Conservation (phyloP, 164 flowering plant genomes). For the Amborella trichopoda region DNA sequence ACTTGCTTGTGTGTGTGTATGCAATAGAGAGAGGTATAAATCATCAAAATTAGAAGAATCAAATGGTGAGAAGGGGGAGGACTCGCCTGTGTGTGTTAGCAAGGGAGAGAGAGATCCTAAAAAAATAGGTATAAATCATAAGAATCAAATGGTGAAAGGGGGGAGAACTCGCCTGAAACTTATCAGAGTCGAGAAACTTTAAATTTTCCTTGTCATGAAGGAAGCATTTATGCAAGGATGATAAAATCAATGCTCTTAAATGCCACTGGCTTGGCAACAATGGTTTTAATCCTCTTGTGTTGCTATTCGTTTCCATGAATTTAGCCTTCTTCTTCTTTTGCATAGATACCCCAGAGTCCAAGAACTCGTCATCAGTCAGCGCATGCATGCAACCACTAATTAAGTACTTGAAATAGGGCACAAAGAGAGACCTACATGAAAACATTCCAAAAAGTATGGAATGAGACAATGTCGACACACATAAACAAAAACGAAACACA, state of each 20-base stretch:
- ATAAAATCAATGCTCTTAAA: slow-evolving; percentile 55
- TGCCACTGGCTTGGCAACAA: slow-evolving; percentile 54
- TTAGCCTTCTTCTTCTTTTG: slow-evolving; percentile 75
- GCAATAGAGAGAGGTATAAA: too few relatives aligned
- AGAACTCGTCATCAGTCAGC: slow-evolving; percentile 34
- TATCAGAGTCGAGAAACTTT: slow-evolving; percentile 70
- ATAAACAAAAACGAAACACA: too few relatives aligned
- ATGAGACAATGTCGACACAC: too few relatives aligned
- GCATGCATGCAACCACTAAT: slow-evolving; percentile 40
- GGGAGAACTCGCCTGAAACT: slow-evolving; percentile 46
- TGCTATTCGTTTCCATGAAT: slow-evolving; percentile 16
- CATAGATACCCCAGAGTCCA: slow-evolving; percentile 9
- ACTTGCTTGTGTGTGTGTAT: too few relatives aligned
- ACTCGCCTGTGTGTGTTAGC: too few relatives aligned
- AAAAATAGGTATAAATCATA: too few relatives aligned
- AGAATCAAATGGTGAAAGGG: too few relatives aligned
- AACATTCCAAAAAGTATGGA: too few relatives aligned
- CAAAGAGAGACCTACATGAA: slow-evolving; percentile 86
- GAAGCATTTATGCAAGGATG: slow-evolving; percentile 77
- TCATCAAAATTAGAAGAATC: too few relatives aligned
- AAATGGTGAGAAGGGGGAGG: too few relatives aligned
- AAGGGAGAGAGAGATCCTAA: too few relatives aligned
- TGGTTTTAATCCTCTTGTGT: slow-evolving; percentile 10
- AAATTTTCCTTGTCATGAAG: slow-evolving; percentile 63
- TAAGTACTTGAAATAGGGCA: slow-evolving; percentile 87